Evolutionary conservation across 257 asterid genomes (phyloP), one percentile per base, ranked within the genome.

Genomic region (Solanum chiquidenum): DNA sequence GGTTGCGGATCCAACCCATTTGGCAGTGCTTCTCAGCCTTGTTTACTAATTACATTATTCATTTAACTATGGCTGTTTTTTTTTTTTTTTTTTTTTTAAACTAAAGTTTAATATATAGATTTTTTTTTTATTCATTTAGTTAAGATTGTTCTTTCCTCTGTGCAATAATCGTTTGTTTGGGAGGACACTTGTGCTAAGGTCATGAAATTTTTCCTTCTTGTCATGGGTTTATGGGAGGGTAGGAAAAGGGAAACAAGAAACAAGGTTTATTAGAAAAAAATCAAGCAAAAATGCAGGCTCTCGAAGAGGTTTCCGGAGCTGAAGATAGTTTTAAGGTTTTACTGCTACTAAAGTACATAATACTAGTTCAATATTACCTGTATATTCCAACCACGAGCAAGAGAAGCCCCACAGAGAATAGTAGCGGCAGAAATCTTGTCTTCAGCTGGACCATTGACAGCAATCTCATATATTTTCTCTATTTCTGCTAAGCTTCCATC

Each of bases 401-500:
- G 94, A 90, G 99, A 96, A 90, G 99, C 94, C 88, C 99, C 99
- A 76, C 99, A 95, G 66, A 97, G 91, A 90, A 96, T 86, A 83
- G 95, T 93, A 89, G 98, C 99, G 40, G 99, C 99, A 89, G 96
- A 95, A 83, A 97, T 92, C 94, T 96, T 96, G 92, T 97, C 99
- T 8, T 94, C 99, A 86, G 95, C 96, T 23, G 98, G 90, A 90
- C 99, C 98, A 76, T 89, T 93, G 91, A 92, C 88, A 87, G 98
- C 99, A 86, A 95, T 91, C 95, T 95, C 99, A 44, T 95, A 96
- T 92, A 96, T 87, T 92, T 94, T 95, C 96, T 96, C 99, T 90
- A 96, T 88, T 94, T 97, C 99, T 90, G 99, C 98, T 94, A 97
- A 95, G 96, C 99, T 96, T 95, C 91, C 93, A 92, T 91, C 94